Percentiles rank a stretch among this genome's conserved stretches.
Evolutionary conservation across 352 stramenopile species (phyloP).

Genomic region (Phytopythium oedochilum): DNA sequence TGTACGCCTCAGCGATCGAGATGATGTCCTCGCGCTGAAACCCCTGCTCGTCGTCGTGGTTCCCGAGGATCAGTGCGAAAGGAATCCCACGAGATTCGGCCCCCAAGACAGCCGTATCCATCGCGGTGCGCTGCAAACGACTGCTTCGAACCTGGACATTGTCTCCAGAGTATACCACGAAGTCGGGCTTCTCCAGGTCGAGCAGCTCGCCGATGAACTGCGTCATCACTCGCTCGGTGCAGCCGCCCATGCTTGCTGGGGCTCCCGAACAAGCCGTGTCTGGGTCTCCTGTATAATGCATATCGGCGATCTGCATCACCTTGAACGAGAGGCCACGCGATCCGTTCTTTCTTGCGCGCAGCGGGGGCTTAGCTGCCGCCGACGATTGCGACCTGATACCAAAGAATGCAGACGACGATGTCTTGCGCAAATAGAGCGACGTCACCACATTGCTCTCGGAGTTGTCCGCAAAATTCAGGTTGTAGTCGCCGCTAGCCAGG

Average conservation of each 20-base stretch:
- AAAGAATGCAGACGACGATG: background rate
- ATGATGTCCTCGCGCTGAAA: slow-evolving; percentile 34
- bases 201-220: slow-evolving; percentile 42
- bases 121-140: slow-evolving; percentile 5
- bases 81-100: slow-evolving; percentile 38
- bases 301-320: slow-evolving; percentile 47
- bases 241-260: slow-evolving; percentile 14
- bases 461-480: background rate
- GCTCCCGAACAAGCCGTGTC: background rate
- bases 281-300: slow-evolving; percentile 24
- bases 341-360: background rate
- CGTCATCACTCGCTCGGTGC: slow-evolving; percentile 38
- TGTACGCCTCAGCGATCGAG: slow-evolving; percentile 20
- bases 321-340: slow-evolving; percentile 23
- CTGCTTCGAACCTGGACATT: slow-evolving; percentile 26
- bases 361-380: background rate
- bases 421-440: background rate
- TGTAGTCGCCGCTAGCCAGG: background rate
- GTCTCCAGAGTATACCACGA: slow-evolving; percentile 55
- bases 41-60: slow-evolving; percentile 50
- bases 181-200: slow-evolving; percentile 41
- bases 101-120: slow-evolving; percentile 26
- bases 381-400: background rate
- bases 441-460: background rate
- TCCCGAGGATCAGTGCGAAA: slow-evolving; percentile 56